A percentile compares a stretch with the other conserved stretches of the same genome.
Conservation (phyloP, 352 stramenopile genomes). For the Phytophthora sojae region DNA sequence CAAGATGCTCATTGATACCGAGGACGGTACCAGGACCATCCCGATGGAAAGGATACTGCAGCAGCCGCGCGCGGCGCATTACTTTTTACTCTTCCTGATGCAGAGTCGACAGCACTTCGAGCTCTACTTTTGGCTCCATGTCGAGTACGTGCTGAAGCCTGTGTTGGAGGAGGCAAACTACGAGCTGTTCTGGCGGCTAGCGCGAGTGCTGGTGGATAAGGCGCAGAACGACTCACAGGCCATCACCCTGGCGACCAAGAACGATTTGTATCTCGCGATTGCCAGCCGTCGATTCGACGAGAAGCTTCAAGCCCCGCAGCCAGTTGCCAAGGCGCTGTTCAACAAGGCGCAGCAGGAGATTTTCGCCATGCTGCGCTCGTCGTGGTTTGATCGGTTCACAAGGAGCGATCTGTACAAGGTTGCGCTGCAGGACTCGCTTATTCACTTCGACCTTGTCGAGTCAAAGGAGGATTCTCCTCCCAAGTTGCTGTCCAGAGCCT, state of each 20-base stretch:
- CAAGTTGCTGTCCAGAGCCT: conserved; percentile 71
- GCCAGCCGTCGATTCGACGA: conserved; percentile 49
- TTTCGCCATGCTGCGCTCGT: conserved; percentile 79
- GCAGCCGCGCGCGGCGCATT: conserved; percentile 83
- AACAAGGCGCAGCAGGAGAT: conserved; percentile 82
- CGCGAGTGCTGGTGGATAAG: conserved; percentile 73
- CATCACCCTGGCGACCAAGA: conserved; percentile 80
- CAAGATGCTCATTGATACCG: conserved; percentile 85
- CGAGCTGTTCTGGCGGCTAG: conserved; percentile 75
- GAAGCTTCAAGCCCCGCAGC: conserved; percentile 50
- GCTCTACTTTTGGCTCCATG: conserved; percentile 89
- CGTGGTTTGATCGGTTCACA: conserved; percentile 86
- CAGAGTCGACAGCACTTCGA: conserved; percentile 89
- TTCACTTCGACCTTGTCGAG: conserved; percentile 67
- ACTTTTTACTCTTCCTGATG: conserved; percentile 90
- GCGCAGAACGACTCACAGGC: conserved; percentile 80
- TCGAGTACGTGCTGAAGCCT: conserved; percentile 87
- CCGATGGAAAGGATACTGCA: conserved; percentile 83
- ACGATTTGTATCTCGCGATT: conserved; percentile 64
- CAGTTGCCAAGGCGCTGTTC: conserved; percentile 59
- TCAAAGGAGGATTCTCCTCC: conserved; percentile 73
- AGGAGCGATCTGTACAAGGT: conserved; percentile 88
- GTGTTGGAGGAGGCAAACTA: conserved; percentile 57
- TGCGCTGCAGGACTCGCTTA: conserved; percentile 75
- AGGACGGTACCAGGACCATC: conserved; percentile 77